These are phyloP conservation scores for Eutypa lata DNA, from an alignment of 2,329 filamentous ascomycete species.

Conservation along the genomic window DNA sequence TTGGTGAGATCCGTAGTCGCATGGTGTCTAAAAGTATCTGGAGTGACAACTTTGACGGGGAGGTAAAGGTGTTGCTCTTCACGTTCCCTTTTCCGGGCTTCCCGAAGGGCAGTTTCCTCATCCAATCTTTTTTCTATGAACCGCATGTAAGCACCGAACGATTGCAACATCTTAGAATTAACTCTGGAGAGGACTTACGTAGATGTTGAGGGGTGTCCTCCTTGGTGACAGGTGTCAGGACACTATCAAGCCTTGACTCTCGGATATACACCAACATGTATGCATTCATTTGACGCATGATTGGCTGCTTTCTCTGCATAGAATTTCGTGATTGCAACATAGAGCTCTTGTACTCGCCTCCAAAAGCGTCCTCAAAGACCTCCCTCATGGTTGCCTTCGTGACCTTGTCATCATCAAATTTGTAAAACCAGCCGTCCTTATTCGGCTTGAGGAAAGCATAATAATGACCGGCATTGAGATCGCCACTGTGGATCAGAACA, in stretches of 20 bases:
- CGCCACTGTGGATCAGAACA: slow-evolving; percentile 93
- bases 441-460: slow-evolving; percentile 94
- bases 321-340: slow-evolving; percentile 44
- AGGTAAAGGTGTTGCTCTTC: slow-evolving; percentile 95
- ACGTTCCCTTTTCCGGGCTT: slow-evolving; percentile 79
- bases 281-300: slow-evolving; percentile 74
- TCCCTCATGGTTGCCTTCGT: slow-evolving; percentile 91
- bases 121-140: slow-evolving; percentile 65
- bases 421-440: slow-evolving; percentile 93
- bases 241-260: slow-evolving; percentile 77
- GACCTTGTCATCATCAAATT: slow-evolving; percentile 95
- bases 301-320: slow-evolving; percentile 53
- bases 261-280: slow-evolving; percentile 99
- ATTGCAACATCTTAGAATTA: neutral
- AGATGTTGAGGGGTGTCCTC: slow-evolving; percentile 81
- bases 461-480: slow-evolving; percentile 96
- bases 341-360: slow-evolving; percentile 70
- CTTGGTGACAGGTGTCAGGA: slow-evolving; percentile 72
- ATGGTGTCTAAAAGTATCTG: slow-evolving; percentile 76
- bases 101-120: slow-evolving; percentile 74
- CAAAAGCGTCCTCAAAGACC: slow-evolving; percentile 94
- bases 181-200: slow-evolving; percentile 48
- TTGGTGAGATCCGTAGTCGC: slow-evolving; percentile 80
- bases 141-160: slow-evolving; percentile 7
- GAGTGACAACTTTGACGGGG: slow-evolving; percentile 75